phyloP scores from a whole-genome alignment of 345 rosid species.

The Euphorbia tirucalli region DNA sequence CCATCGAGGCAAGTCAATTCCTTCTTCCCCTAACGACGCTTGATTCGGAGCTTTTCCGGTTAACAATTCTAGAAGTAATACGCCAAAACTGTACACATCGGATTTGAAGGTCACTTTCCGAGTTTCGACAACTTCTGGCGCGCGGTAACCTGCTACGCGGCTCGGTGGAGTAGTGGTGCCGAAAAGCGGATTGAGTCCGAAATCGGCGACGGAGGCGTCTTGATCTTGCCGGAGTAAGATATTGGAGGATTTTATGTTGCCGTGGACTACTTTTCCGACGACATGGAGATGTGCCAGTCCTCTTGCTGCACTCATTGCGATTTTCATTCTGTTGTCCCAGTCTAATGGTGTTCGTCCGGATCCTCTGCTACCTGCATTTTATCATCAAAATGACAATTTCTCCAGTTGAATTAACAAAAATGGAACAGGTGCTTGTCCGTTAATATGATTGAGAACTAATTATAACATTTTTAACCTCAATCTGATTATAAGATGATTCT shows the following conservation, averaged over 20 bases:
- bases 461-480: no score
- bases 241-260: constrained; percentile 92
- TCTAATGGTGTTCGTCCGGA: constrained; percentile 87
- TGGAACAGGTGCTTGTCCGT: no score
- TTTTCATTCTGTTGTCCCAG: constrained; percentile 85
- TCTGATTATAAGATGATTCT: no score
- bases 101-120: constrained; percentile 76
- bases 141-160: constrained; percentile 86
- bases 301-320: constrained; percentile 68
- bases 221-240: constrained; percentile 71
- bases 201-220: constrained; percentile 64
- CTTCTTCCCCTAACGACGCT: constrained; percentile 93
- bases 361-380: constrained; percentile 74
- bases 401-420: background rate
- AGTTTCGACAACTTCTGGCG: constrained; percentile 85
- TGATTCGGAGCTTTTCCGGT: constrained; percentile 97
- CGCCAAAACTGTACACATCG: constrained; percentile 95
- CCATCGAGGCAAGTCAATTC: constrained; percentile 95
- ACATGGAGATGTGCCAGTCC: constrained; percentile 77
- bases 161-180: constrained; percentile 56
- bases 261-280: constrained; percentile 67
- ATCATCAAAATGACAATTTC: background rate
- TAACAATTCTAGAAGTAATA: constrained; percentile 69
- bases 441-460: no score
- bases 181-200: constrained; percentile 77